Base-by-base conservation (phyloP, 768 basidiomycete genomes). In the Suillus tomentosus region DNA sequence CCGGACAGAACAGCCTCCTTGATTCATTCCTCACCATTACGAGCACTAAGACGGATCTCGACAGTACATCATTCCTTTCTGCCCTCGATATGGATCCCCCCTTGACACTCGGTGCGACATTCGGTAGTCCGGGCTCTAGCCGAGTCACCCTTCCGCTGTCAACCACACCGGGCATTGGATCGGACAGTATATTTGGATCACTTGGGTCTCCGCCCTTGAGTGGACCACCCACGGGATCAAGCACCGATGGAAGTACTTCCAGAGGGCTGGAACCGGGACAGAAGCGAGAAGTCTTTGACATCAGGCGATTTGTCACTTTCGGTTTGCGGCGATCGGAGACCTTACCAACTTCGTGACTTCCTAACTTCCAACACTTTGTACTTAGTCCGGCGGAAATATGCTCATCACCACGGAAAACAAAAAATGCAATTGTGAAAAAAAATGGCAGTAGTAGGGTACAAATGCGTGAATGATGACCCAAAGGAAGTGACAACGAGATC, bases 21-120 rank as follows among this genome's bases (percentile, higher is more conserved):
- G 96, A 99, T 74, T 84, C 89, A 24, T 99, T 99, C 80, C 80
- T 98, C 47, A 90, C 92, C 8, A 90, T 93, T 62, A 98, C 96
- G 39, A 96, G 96, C 69, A 95, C 92, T 5, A 93, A 94, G 73
- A 84, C 87, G 34, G 95, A 98, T 61, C 83, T 99, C 15, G 87
- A 92, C 66, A 89, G 85, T 73, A 90, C 92, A 0, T 99, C 97
- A 0, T 98, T 99, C 83, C 85, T 99, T 39, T 91, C 95, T 0
- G 85, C 89, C 0, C 84, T 99, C 39, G 97, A 99, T 76, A 99
- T 99, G 97, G 96, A 99, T 67, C 95, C 95, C 1, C 79, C 86
- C 0, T 74, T 78, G 22, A 77, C 81, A 2, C 74, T 81, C 5
- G 81, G 77, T 56, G 77, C 82, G n/a, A 85, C 80, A 50, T 77